A percentile compares a stretch with the other conserved stretches of the same genome.
phyloP scores from a whole-genome alignment of 2,329 filamentous ascomycete species.

The Mycocentrospora acerina region DNA sequence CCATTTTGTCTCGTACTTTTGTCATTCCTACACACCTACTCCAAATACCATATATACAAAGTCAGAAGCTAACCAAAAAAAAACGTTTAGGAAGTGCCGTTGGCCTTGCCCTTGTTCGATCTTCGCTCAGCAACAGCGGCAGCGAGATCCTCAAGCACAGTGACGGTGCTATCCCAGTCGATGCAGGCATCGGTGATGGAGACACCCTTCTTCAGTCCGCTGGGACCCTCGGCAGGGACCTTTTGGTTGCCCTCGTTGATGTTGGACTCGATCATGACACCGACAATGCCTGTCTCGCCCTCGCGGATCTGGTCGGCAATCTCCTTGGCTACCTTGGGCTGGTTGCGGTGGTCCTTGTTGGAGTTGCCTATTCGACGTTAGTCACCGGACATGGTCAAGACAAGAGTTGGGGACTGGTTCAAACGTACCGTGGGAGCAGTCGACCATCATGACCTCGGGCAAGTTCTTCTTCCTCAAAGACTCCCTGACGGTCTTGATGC shows the following conservation, averaged over 20 bases:
- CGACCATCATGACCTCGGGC: slow-evolving; percentile 91
- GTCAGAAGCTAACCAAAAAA: not conserved
- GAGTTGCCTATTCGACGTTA: slow-evolving; percentile 72
- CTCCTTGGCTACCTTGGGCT: slow-evolving; percentile 84
- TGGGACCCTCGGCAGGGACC: slow-evolving; percentile 78
- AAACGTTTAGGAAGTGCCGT: slow-evolving; percentile 25
- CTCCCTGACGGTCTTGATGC: slow-evolving; percentile 76
- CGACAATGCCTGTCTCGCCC: slow-evolving; percentile 85
- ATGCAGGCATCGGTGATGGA: slow-evolving; percentile 98
- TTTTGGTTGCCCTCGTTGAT: slow-evolving; percentile 82
- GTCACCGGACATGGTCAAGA: not conserved
- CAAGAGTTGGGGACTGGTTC: not conserved
- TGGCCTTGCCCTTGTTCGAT: slow-evolving; percentile 41
- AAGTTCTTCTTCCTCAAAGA: slow-evolving; percentile 79
- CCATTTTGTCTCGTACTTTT: slow-evolving; percentile 1
- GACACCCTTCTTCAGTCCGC: slow-evolving; percentile 80
- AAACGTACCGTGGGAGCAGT: slow-evolving; percentile 88
- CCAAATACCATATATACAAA: slow-evolving; percentile 13
- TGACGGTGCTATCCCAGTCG: slow-evolving; percentile 82
- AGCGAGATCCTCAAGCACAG: slow-evolving; percentile 81
- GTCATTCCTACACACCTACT: not conserved
- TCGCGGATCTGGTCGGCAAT: slow-evolving; percentile 83
- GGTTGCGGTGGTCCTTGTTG: slow-evolving; percentile 95
- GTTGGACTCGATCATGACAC: slow-evolving; percentile 99
- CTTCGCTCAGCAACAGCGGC: slow-evolving; percentile 78